Evolutionary conservation across 345 rosid species (phyloP).

Genomic region (Cardamine occulta): DNA sequence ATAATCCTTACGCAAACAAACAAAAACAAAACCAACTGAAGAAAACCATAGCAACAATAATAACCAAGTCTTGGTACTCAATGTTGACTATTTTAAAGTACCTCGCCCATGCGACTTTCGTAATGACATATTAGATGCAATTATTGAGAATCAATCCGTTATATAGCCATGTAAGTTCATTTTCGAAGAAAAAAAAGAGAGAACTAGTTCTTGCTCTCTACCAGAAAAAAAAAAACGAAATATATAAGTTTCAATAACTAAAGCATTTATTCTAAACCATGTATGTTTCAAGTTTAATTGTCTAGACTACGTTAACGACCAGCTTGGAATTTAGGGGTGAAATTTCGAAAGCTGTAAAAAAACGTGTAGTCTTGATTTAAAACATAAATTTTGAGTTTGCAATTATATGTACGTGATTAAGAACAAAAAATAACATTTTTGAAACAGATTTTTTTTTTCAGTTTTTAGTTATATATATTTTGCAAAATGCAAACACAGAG

Average conservation of each 20-base stretch:
- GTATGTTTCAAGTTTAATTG: not conserved
- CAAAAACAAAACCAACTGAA: constrained; percentile 7
- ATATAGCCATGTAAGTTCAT: constrained; percentile 10
- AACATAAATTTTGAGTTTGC: not conserved
- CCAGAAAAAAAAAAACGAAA: not conserved
- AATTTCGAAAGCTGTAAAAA: not conserved
- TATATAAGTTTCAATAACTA: not conserved
- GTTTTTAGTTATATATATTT: too few relatives aligned
- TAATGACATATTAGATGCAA: constrained; percentile 22
- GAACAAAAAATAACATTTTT: too few relatives aligned
- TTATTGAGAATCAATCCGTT: constrained; percentile 30
- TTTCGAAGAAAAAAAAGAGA: not conserved
- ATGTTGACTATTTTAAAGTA: constrained; percentile 6
- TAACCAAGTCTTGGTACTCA: constrained; percentile 5
- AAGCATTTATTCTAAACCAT: not conserved
- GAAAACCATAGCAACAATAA: constrained; percentile 1
- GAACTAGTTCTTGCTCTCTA: constrained; percentile 6
- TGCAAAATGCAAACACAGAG: not conserved
- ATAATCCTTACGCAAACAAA: constrained; percentile 3
- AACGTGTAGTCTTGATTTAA: too few relatives aligned
- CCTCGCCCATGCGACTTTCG: constrained; percentile 14
- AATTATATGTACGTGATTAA: too few relatives aligned
- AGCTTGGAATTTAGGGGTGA: not conserved
- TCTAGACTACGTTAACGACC: not conserved
- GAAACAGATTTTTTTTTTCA: too few relatives aligned